Evolutionary conservation across 2,329 filamentous ascomycete genomes (phyloP).

Genomic region (Colletotrichum eremochloae): DNA sequence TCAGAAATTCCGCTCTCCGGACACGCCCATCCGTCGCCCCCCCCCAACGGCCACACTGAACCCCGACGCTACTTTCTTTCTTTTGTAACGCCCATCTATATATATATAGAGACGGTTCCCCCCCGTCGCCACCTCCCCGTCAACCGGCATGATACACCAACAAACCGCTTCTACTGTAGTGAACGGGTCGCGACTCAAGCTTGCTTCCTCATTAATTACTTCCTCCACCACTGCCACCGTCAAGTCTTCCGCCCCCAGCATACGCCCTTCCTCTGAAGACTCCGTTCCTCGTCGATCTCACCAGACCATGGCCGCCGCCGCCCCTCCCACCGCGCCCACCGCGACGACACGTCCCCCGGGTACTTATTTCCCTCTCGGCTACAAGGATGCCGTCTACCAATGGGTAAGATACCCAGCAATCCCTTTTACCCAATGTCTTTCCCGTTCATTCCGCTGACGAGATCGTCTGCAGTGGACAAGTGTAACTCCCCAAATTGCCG

Average conservation of each 20-base stretch:
- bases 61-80: constrained; percentile 7
- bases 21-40: constrained; percentile 20
- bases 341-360: constrained; percentile 46
- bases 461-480: constrained; percentile 78
- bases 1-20: constrained; percentile 30
- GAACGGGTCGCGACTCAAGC: constrained; percentile 57
- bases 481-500: constrained; percentile 84
- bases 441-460: constrained; percentile 35
- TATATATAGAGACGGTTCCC: constrained; percentile 22
- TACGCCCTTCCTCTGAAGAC: constrained; percentile 30
- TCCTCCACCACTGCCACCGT: constrained; percentile 33
- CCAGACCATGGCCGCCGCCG: constrained; percentile 42
- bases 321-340: constrained; percentile 33
- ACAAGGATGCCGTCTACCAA: constrained; percentile 91
- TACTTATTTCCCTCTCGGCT: constrained; percentile 84
- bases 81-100: constrained; percentile 43
- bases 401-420: constrained; percentile 73
- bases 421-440: neutral
- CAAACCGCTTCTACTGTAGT: constrained; percentile 56
- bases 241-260: constrained; percentile 29
- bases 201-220: constrained; percentile 46
- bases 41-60: constrained; percentile 31
- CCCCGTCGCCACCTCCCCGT: constrained; percentile 43
- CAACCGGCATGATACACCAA: constrained; percentile 60
- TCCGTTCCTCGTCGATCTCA: constrained; percentile 33